Conservation (phyloP, 495 filamentous ascomycete genomes). For the Neurospora hispaniola region DNA sequence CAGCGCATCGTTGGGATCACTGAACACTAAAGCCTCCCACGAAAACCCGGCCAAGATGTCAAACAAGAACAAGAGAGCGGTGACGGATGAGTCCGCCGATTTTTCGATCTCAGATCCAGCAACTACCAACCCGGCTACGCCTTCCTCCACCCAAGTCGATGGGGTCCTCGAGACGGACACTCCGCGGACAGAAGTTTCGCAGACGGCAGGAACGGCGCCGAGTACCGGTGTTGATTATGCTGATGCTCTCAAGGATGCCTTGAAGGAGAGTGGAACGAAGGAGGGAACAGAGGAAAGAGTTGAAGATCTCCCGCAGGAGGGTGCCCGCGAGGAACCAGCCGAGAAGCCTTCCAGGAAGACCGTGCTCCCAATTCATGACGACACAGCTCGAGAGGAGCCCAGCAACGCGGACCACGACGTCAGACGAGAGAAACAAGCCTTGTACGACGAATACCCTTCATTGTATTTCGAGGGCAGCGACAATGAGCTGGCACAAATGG, state of each 20-base stretch:
- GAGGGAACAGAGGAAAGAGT: conserved; percentile 11
- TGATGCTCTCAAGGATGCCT: neutral
- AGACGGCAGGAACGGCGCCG: neutral
- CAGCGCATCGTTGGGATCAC: neutral
- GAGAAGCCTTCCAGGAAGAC: neutral
- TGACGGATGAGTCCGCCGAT: conserved; percentile 7
- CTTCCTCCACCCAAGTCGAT: neutral
- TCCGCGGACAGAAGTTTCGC: neutral
- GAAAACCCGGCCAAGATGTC: neutral
- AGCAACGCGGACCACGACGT: neutral
- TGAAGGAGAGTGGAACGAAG: neutral
- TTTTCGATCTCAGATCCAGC: neutral
- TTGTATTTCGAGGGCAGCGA: neutral
- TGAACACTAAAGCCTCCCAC: neutral
- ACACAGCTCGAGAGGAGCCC: neutral
- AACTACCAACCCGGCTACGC: neutral
- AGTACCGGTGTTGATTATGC: neutral
- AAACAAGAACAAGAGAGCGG: neutral
- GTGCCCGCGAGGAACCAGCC: neutral
- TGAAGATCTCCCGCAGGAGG: conserved; percentile 5
- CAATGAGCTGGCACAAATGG: conserved; percentile 6
- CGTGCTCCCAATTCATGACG: conserved; percentile 11
- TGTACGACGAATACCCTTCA: neutral
- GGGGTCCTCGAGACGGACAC: neutral
- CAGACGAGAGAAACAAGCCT: neutral